A percentile compares a stretch with the other conserved stretches of the same genome.
phyloP scores from a whole-genome alignment of 805 yeast genomes.

The Metschnikowia noctiluminum region DNA sequence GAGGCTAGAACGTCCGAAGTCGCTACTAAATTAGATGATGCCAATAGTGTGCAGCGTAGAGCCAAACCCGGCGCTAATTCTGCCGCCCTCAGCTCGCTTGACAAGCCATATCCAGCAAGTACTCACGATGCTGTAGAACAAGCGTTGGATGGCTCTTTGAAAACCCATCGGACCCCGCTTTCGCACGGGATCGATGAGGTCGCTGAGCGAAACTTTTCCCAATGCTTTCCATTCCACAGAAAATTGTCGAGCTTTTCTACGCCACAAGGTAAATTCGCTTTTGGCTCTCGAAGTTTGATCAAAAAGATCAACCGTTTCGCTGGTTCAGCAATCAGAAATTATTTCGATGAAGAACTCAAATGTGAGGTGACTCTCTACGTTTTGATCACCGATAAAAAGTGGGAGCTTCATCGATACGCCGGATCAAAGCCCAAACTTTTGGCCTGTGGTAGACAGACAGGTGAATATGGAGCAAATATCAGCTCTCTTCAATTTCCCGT shows the following conservation, averaged over 20 bases:
- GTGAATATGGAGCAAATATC: conserved; percentile 59
- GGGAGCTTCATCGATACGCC: conserved; percentile 65
- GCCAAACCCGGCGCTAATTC: no score
- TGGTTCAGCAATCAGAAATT: conserved; percentile 30
- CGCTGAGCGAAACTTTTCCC: conserved; percentile 66
- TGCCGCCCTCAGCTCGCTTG: no score
- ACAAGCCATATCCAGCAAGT: not conserved
- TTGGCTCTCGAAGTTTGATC: conserved; percentile 21
- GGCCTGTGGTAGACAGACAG: conserved; percentile 67
- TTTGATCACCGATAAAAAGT: conserved; percentile 60
- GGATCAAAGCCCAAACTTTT: conserved; percentile 48
- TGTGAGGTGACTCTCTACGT: conserved; percentile 65
- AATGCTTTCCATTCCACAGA: conserved; percentile 81
- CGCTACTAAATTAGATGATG: no score
- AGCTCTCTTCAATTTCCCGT: conserved; percentile 17
- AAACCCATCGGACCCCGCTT: conserved; percentile 2
- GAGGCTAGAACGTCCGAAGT: no score
- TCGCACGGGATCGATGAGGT: conserved; percentile 24
- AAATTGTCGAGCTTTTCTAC: conserved; percentile 50
- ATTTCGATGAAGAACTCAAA: conserved; percentile 33
- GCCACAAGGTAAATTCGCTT: conserved; percentile 45
- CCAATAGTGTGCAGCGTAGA: no score
- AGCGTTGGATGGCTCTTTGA: not conserved
- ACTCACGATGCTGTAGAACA: not conserved
- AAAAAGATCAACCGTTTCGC: conserved; percentile 28